These are phyloP conservation scores for Aspergillus diversus DNA, from an alignment of 495 filamentous ascomycete genomes.

Conservation along the genomic window DNA sequence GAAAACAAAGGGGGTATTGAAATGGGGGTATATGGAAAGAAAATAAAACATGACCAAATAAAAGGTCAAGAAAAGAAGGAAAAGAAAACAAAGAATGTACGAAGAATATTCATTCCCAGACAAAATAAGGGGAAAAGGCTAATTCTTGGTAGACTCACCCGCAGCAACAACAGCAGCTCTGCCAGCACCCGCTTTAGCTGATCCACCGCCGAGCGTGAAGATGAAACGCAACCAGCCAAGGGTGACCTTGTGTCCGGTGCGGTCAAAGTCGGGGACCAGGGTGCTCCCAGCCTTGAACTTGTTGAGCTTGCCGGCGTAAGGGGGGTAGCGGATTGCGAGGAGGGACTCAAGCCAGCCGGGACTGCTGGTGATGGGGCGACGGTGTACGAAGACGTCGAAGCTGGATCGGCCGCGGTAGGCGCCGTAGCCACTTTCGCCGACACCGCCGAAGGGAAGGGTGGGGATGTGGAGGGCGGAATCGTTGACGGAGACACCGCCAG, in stretches of 20 bases:
- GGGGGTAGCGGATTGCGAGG: constrained; percentile 79
- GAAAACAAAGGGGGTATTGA: constrained; percentile 2
- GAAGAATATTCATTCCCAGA: constrained; percentile 7
- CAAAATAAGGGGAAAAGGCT: constrained; percentile 13
- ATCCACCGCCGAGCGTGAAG: constrained; percentile 50
- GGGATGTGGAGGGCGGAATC: constrained; percentile 84
- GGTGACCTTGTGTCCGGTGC: constrained; percentile 64
- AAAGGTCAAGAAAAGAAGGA: background rate
- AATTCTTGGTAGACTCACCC: constrained; percentile 41
- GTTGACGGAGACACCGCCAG: constrained; percentile 80
- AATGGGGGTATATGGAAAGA: background rate
- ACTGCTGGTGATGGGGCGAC: constrained; percentile 72
- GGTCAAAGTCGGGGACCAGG: constrained; percentile 79
- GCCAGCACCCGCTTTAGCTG: constrained; percentile 41
- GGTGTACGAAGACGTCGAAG: constrained; percentile 85
- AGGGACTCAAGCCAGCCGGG: constrained; percentile 81
- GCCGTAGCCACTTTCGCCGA: constrained; percentile 83
- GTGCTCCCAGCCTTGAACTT: constrained; percentile 59
- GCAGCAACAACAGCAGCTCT: constrained; percentile 49
- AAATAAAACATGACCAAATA: background rate
- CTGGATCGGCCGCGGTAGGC: constrained; percentile 80
- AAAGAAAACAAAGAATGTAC: background rate
- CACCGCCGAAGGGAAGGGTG: constrained; percentile 85
- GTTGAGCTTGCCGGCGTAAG: constrained; percentile 66
- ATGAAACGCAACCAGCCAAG: constrained; percentile 50